These are phyloP conservation scores for Rhynchosporium agropyri DNA, from an alignment of 2,329 filamentous ascomycete species.

Conservation along the genomic window DNA sequence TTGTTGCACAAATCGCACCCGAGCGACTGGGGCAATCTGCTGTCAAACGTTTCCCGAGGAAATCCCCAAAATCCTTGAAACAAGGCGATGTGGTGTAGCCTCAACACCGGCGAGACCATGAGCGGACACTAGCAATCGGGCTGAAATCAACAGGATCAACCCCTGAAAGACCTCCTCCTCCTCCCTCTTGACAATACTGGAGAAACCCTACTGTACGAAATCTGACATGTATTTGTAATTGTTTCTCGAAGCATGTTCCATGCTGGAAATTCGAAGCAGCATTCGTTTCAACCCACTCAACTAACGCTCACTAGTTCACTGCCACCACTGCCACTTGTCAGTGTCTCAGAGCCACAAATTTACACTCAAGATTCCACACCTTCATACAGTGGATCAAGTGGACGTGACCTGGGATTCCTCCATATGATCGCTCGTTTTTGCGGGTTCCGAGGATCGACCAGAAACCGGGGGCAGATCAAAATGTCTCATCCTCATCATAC, in stretches of 20 bases:
- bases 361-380: not conserved
- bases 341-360: not conserved
- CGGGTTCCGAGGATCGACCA: not conserved
- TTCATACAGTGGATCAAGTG: not conserved
- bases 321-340: conserved; percentile 7
- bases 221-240: conserved; percentile 1
- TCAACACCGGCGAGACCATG: too few relatives aligned
- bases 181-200: not conserved
- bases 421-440: conserved; percentile 1
- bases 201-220: not conserved
- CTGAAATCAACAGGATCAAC: not conserved
- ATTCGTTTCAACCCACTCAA: not conserved
- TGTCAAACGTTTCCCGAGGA: not conserved
- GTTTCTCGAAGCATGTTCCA: conserved; percentile 15
- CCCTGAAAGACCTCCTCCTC: not conserved
- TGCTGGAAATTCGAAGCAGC: not conserved
- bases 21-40: not conserved
- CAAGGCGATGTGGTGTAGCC: not conserved
- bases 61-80: not conserved
- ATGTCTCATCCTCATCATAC: not conserved
- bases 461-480: not conserved
- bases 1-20: not conserved
- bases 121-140: too few relatives aligned
- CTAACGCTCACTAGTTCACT: conserved; percentile 5
- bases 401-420: not conserved